Base-by-base conservation (phyloP, 2,329 filamentous ascomycete species). In the Fusarium succisae region DNA sequence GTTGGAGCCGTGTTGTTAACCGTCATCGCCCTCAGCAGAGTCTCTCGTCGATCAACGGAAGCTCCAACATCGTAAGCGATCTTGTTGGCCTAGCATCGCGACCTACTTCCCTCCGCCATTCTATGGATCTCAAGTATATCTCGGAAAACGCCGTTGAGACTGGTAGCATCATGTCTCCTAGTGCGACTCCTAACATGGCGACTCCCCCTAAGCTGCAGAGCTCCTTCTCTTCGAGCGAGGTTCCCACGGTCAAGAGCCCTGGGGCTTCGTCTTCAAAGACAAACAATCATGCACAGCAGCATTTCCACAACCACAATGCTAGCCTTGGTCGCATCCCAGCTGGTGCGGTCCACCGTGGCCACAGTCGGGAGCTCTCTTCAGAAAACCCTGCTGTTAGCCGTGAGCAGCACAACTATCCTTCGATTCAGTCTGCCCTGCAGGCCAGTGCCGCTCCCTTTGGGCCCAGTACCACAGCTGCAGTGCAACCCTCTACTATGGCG, bases 211-310 rank as follows among this genome's bases (percentile, higher is more conserved):
- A 94, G 85, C 83, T 98, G 66, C 93, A 95, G 83, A 92, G 93
- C 50, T 98, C 96, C 0, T 98, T 94, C 84, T 98, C 96, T 15
- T 91, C 94, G 61, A 96, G 93, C 82, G 95, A 98, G 79, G 88
- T 98, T 26, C 93, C 95, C 9, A 97, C 95, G 13, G 86, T 95
- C 79, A 97, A 96, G 88, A 92, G 87, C 75, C 86, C 89, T 61
- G 88, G 89, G 62, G 87, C 84, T 54, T 82, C 87, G 54, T 78
- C 80, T 39, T 80, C 80, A 78, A 88, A 86, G 70, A 84, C 86
- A 67, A 90, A 90, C 80, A 89, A 88, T 69, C 89, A 91, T 76
- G 89, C 89, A 6, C 88, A 90, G 81, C 88, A 90, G 82, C 89
- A 90, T 75, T 87, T 91, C 59, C 93, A 93, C 80, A 91, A 95